A percentile compares a stretch with the other conserved stretches of the same genome.
These are phyloP conservation scores for Yarrowia sp. DNA, from an alignment of 805 yeast species.

Conservation along the genomic window DNA sequence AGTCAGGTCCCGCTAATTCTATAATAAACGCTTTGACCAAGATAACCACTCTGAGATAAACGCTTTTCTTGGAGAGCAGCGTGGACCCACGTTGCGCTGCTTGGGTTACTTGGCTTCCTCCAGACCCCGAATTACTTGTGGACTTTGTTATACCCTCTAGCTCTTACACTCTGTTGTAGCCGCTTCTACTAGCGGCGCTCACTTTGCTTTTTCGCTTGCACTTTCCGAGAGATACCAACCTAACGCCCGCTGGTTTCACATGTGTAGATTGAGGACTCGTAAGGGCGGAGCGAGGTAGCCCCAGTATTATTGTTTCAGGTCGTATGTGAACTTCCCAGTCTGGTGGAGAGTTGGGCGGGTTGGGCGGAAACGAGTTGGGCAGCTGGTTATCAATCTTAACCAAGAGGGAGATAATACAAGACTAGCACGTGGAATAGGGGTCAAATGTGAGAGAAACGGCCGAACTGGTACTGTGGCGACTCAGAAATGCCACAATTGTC, in stretches of 20 bases:
- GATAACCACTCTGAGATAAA: too few species aligned
- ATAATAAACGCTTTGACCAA: too few species aligned
- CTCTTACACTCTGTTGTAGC: neutral
- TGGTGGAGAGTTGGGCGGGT: neutral
- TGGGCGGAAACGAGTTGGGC: constrained; percentile 1
- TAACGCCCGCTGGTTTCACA: constrained; percentile 9
- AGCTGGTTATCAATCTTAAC: constrained; percentile 3
- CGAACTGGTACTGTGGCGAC: too few species aligned
- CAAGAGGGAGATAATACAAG: neutral
- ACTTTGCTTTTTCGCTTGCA: constrained; percentile 29
- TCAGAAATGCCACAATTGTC: neutral
- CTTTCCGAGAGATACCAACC: constrained; percentile 6
- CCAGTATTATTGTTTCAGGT: neutral
- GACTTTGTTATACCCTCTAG: neutral
- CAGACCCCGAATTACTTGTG: too few species aligned
- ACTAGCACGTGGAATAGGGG: neutral
- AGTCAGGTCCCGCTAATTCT: too few species aligned
- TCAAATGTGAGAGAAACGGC: neutral
- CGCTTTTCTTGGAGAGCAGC: too few species aligned
- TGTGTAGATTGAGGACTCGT: constrained; percentile 15
- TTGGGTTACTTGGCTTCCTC: too few species aligned
- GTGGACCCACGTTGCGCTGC: constrained; percentile 19
- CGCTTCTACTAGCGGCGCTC: neutral
- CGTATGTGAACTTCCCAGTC: neutral
- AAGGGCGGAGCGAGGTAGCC: neutral